Percentiles rank a stretch among this genome's conserved stretches.
Evolutionary conservation across 75 land plant species (phyloP).

Genomic region (Cunninghamia lanceolata): DNA sequence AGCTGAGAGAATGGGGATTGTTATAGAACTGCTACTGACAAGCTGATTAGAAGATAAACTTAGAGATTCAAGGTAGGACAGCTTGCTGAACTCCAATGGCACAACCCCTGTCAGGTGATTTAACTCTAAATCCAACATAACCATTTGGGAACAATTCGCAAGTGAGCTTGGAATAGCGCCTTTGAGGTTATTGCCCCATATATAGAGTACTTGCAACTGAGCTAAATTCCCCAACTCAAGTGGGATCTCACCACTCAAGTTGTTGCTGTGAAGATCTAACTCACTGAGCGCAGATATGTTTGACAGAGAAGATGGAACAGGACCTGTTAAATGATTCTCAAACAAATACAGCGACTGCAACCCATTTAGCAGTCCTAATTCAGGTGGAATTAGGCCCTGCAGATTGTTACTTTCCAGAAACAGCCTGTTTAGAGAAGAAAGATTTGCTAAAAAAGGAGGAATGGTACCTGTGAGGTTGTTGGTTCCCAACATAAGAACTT

Average conservation of each 20-base stretch:
- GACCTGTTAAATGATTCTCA: slow-evolving; percentile 2
- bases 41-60: slow-evolving; percentile 3
- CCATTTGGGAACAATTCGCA: slow-evolving; percentile 16
- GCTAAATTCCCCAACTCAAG: background rate
- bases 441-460: slow-evolving; percentile 26
- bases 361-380: slow-evolving; percentile 5
- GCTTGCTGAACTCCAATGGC: slow-evolving; percentile 16
- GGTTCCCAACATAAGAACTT: slow-evolving; percentile 23
- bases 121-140: background rate
- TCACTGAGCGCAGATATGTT: background rate
- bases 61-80: background rate
- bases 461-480: slow-evolving; percentile 34
- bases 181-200: slow-evolving; percentile 1
- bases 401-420: slow-evolving; percentile 31
- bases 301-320: slow-evolving; percentile 22
- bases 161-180: slow-evolving; percentile 16
- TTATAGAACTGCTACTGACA: background rate
- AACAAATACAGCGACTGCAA: background rate
- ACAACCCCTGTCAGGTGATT: slow-evolving; percentile 28
- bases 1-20: background rate
- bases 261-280: slow-evolving; percentile 2
- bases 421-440: slow-evolving; percentile 19
- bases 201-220: background rate
- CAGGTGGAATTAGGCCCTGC: slow-evolving; percentile 28
- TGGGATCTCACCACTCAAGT: slow-evolving; percentile 15